These are phyloP conservation scores for Podospora anserina DNA, from an alignment of 495 filamentous ascomycete species.

Conservation along the genomic window DNA sequence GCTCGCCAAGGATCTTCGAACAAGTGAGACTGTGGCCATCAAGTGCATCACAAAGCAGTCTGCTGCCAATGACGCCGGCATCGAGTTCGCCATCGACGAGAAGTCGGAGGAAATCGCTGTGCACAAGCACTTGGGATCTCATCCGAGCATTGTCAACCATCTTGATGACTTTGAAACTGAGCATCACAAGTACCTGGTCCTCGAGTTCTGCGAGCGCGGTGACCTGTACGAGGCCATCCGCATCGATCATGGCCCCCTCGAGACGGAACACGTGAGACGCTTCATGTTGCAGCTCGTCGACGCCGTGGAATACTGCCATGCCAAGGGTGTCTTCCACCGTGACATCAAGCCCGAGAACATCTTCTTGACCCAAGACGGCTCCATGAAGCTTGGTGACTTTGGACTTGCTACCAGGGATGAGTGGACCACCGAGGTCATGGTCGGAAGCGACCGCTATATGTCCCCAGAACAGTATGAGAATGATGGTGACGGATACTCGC, in stretches of 20 bases:
- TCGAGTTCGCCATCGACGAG: slow-evolving; percentile 66
- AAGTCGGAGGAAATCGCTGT: slow-evolving; percentile 82
- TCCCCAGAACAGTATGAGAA: slow-evolving; percentile 96
- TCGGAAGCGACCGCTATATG: slow-evolving; percentile 98
- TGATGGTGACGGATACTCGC: slow-evolving; percentile 78
- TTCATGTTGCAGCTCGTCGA: slow-evolving; percentile 95
- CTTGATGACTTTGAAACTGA: slow-evolving; percentile 89
- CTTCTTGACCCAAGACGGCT: slow-evolving; percentile 79
- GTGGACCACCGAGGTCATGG: slow-evolving; percentile 86
- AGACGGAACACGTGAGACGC: slow-evolving; percentile 92
- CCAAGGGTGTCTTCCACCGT: slow-evolving; percentile 88
- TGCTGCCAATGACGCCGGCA: slow-evolving; percentile 49
- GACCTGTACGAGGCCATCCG: slow-evolving; percentile 98
- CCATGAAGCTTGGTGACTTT: slow-evolving; percentile 96
- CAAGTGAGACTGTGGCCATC: slow-evolving; percentile 78
- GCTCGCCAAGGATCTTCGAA: slow-evolving; percentile 74
- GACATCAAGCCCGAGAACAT: slow-evolving; percentile 99
- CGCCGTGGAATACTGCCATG: slow-evolving; percentile 87
- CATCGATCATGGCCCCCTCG: slow-evolving; percentile 75
- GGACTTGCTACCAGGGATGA: slow-evolving; percentile 81
- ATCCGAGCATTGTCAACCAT: slow-evolving; percentile 92
- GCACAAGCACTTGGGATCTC: slow-evolving; percentile 71
- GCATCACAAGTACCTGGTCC: slow-evolving; percentile 82
- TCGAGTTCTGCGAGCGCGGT: slow-evolving; percentile 94
- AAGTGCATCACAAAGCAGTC: slow-evolving; percentile 86